These are phyloP conservation scores for Eucalyptus grandis DNA, from an alignment of 345 rosid species.

Conservation along the genomic window DNA sequence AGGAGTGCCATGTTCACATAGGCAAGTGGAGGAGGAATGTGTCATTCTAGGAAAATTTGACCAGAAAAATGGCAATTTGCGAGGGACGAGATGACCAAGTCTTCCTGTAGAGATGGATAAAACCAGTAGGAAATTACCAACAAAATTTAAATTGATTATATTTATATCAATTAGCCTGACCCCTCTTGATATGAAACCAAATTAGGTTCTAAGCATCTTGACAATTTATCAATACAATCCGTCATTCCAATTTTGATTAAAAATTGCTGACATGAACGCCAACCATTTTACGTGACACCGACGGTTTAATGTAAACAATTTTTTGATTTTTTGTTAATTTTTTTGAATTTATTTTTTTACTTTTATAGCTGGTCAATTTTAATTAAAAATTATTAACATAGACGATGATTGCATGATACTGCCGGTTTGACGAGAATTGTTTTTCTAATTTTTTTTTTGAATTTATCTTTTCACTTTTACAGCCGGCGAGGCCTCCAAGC, in stretches of 20 bases:
- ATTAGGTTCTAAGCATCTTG: too few relatives aligned
- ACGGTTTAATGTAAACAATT: rapidly evolving
- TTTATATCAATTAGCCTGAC: too few relatives aligned
- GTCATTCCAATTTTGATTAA: background rate
- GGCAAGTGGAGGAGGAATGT: background rate
- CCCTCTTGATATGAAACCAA: too few relatives aligned
- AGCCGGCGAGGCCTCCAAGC: background rate
- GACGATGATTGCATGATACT: rapidly evolving
- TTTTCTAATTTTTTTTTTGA: too few relatives aligned
- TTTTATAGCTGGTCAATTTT: rapidly evolving
- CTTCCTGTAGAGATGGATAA: background rate
- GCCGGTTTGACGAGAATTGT: rapidly evolving
- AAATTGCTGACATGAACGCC: rapidly evolving
- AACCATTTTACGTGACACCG: rapidly evolving
- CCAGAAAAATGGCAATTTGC: background rate
- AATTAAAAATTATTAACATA: too few relatives aligned
- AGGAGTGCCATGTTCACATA: background rate
- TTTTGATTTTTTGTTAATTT: background rate
- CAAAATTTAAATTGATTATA: too few relatives aligned
- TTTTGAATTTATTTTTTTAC: too few relatives aligned
- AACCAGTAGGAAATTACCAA: background rate
- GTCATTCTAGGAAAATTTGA: background rate
- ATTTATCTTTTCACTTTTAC: too few relatives aligned
- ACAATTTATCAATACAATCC: too few relatives aligned
- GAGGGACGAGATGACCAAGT: background rate